These are phyloP conservation scores for Didymella keratinophila DNA, from an alignment of 2,329 filamentous ascomycete species.

Conservation along the genomic window DNA sequence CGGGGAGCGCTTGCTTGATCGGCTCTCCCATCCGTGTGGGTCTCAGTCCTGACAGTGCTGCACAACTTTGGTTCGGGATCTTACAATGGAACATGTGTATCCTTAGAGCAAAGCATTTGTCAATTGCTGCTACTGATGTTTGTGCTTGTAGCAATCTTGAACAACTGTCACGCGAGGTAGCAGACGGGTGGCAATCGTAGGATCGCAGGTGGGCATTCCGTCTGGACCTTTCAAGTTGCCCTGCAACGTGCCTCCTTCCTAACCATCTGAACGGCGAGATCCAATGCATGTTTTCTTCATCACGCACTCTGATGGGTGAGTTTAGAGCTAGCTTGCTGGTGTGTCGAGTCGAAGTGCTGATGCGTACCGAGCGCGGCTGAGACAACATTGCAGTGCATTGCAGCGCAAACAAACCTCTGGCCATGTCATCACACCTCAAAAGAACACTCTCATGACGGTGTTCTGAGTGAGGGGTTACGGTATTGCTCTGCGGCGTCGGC, in stretches of 20 bases:
- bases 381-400: neutral
- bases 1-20: constrained; percentile 23
- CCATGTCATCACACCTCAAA: neutral
- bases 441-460: no score
- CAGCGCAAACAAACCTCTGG: neutral
- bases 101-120: no score
- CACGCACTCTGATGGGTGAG: no score
- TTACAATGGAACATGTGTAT: no score
- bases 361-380: neutral
- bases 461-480: no score
- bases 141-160: neutral
- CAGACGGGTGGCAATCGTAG: neutral
- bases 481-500: neutral
- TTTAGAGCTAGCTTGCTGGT: neutral
- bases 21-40: neutral
- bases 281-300: neutral
- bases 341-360: neutral
- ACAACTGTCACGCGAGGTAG: neutral
- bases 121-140: neutral
- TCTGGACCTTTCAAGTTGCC: no score
- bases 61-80: neutral
- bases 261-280: no score
- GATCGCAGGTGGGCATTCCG: neutral
- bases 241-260: neutral
- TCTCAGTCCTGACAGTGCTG: neutral